Evolutionary conservation across 2,329 filamentous ascomycete genomes (phyloP).

Genomic region (Aulographum hederae): DNA sequence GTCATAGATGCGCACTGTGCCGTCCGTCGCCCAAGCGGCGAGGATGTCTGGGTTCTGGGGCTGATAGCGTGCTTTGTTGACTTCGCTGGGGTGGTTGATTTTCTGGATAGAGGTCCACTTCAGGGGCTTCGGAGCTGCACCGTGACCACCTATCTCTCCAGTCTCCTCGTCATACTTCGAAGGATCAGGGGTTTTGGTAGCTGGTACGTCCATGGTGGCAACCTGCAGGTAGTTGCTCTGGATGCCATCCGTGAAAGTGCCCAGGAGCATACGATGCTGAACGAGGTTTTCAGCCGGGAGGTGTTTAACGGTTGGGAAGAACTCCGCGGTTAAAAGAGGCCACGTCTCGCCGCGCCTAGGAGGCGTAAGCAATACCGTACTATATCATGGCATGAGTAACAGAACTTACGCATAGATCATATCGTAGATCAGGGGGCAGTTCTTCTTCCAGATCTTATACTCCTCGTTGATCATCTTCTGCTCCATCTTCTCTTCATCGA

Average conservation of each 20-base stretch:
- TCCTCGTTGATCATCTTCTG: slow-evolving; percentile 95
- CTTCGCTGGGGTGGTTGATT: slow-evolving; percentile 89
- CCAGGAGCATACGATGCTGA: slow-evolving; percentile 81
- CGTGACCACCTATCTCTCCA: slow-evolving; percentile 88
- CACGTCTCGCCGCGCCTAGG: slow-evolving; percentile 76
- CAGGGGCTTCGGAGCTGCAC: slow-evolving; percentile 56
- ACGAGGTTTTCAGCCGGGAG: slow-evolving; percentile 20
- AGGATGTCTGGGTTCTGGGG: slow-evolving; percentile 96
- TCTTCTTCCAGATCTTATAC: slow-evolving; percentile 99
- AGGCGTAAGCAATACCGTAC: slow-evolving; percentile 2
- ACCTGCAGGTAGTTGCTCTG: slow-evolving; percentile 94
- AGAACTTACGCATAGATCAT: slow-evolving; percentile 61
- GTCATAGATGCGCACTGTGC: slow-evolving; percentile 83
- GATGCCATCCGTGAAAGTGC: slow-evolving; percentile 77
- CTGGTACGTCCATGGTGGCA: slow-evolving; percentile 83
- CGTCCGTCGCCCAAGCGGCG: slow-evolving; percentile 78
- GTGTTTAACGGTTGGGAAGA: slow-evolving; percentile 78
- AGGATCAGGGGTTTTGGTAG: slow-evolving; percentile 51
- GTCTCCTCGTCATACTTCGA: slow-evolving; percentile 81
- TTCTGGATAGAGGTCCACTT: slow-evolving; percentile 88
- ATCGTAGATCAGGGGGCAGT: slow-evolving; percentile 94
- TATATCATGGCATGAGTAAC: neutral
- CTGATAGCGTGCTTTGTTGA: slow-evolving; percentile 97
- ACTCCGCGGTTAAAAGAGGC: slow-evolving; percentile 94
- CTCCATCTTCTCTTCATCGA: slow-evolving; percentile 52